These are phyloP conservation scores for Sporothrix sp. DNA, from an alignment of 2,329 filamentous ascomycete species.

Conservation along the genomic window DNA sequence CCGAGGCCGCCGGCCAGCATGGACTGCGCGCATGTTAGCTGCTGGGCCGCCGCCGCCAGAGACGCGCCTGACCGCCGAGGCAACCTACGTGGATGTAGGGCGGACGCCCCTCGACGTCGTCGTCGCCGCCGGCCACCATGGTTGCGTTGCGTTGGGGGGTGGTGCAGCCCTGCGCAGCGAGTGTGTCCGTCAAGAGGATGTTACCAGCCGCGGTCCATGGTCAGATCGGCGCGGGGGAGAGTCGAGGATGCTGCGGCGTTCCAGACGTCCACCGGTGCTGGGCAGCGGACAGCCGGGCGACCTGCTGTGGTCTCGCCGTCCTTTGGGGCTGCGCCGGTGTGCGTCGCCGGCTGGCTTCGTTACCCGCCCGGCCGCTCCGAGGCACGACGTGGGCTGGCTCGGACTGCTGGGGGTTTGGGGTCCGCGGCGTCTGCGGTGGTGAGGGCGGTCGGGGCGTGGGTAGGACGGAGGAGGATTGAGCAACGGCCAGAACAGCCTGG, in stretches of 20 bases:
- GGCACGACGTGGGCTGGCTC: not conserved
- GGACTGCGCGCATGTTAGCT: constrained; percentile 45
- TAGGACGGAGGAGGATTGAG: not conserved
- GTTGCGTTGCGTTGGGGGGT: constrained; percentile 11
- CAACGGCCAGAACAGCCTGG: not conserved
- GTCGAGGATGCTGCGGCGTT: no score
- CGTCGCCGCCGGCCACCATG: constrained; percentile 22
- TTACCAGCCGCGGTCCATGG: constrained; percentile 19
- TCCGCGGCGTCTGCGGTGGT: not conserved
- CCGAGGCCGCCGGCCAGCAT: constrained; percentile 94
- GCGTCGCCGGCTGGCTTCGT: no score
- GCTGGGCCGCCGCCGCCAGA: not conserved
- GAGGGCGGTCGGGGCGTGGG: not conserved
- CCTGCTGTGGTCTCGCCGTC: no score
- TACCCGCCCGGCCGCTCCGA: not conserved
- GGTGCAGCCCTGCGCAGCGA: constrained; percentile 6
- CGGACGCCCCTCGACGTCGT: constrained; percentile 44
- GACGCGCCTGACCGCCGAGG: not conserved
- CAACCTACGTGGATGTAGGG: constrained; percentile 52
- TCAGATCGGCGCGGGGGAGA: constrained; percentile 13
- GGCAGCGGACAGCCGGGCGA: no score
- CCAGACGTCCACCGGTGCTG: no score
- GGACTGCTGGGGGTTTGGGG: not conserved
- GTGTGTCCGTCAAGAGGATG: constrained; percentile 10
- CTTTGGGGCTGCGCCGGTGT: no score